Percentiles rank a stretch among this genome's conserved stretches.
phyloP scores from a whole-genome alignment of 1,139 yeast species.

The Saccharomyces hybrid region DNA sequence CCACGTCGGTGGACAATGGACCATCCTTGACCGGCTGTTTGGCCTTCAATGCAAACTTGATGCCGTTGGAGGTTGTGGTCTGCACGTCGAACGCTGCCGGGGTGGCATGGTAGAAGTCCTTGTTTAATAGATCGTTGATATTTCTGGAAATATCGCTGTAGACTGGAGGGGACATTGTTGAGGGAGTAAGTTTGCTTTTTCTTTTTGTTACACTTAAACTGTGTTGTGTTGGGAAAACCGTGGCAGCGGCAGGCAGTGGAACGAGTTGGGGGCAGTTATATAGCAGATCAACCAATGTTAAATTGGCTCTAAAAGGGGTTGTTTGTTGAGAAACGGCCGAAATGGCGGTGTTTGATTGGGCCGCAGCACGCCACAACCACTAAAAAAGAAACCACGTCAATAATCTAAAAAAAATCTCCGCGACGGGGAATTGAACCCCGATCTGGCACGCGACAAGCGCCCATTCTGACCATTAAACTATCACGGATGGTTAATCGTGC shows the following conservation, averaged over 20 bases:
- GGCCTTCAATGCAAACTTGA: conserved; percentile 90
- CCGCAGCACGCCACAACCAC: not conserved
- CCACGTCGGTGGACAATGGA: conserved; percentile 81
- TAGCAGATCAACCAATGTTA: not conserved
- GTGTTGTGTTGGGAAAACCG: not conserved
- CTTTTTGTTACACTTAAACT: not conserved
- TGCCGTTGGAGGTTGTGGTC: conserved; percentile 96
- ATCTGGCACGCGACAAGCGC: conserved; percentile 36
- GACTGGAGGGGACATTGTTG: conserved; percentile 29
- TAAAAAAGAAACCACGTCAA: not conserved
- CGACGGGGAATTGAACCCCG: conserved; percentile 37
- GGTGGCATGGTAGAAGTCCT: conserved; percentile 88
- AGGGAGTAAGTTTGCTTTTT: conserved; percentile 4
- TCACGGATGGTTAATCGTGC: conserved; percentile 17
- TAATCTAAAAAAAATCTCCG: conserved; percentile 23
- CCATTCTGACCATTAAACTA: conserved; percentile 35
- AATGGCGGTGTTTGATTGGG: conserved; percentile 1
- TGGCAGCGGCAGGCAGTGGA: not conserved
- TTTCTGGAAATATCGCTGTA: conserved; percentile 87
- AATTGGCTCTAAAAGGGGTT: not conserved
- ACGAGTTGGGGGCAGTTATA: not conserved
- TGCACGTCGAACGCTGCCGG: conserved; percentile 87
- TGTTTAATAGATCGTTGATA: conserved; percentile 80
- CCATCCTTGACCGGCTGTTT: conserved; percentile 72
- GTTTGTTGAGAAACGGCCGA: not conserved